Percentiles rank a stretch among this genome's conserved stretches.
phyloP scores from a whole-genome alignment of 345 rosid species.

The Microthlaspi erraticum region DNA sequence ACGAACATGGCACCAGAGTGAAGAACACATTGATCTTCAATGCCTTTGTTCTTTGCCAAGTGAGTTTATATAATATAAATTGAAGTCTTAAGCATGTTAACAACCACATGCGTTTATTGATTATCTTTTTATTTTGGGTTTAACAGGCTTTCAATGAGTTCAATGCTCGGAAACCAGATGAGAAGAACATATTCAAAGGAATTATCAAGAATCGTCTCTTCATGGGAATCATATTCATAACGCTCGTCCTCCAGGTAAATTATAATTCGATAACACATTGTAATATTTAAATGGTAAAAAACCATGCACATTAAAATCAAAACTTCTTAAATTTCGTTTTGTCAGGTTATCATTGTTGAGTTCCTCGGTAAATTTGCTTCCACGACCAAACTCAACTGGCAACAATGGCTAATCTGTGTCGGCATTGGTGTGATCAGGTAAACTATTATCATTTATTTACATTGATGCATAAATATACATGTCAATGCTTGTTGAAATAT shows the following conservation, averaged over 20 bases:
- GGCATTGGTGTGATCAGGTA: conserved; percentile 75
- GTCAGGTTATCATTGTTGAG: conserved; percentile 75
- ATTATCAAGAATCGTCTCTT: conserved; percentile 74
- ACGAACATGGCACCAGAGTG: conserved; percentile 64
- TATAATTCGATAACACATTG: neutral
- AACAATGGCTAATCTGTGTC: conserved; percentile 68
- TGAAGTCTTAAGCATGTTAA: neutral
- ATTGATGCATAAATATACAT: neutral
- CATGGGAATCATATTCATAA: conserved; percentile 72
- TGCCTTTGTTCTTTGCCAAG: conserved; percentile 91
- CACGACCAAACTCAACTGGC: conserved; percentile 78
- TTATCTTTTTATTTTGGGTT: neutral
- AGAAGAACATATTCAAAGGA: conserved; percentile 75
- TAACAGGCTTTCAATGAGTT: conserved; percentile 87
- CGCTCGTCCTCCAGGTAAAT: conserved; percentile 82
- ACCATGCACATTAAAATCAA: neutral
- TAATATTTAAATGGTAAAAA: neutral
- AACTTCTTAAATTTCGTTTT: neutral
- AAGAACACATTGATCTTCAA: conserved; percentile 91
- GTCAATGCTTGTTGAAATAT: conserved; percentile 15
- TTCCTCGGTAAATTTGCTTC: conserved; percentile 83
- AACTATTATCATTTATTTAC: neutral
- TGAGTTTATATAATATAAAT: conserved; percentile 39
- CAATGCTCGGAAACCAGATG: conserved; percentile 95
- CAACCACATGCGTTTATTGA: neutral